These are phyloP conservation scores for Vicia faba DNA, from an alignment of 306 rosid species.

Conservation along the genomic window DNA sequence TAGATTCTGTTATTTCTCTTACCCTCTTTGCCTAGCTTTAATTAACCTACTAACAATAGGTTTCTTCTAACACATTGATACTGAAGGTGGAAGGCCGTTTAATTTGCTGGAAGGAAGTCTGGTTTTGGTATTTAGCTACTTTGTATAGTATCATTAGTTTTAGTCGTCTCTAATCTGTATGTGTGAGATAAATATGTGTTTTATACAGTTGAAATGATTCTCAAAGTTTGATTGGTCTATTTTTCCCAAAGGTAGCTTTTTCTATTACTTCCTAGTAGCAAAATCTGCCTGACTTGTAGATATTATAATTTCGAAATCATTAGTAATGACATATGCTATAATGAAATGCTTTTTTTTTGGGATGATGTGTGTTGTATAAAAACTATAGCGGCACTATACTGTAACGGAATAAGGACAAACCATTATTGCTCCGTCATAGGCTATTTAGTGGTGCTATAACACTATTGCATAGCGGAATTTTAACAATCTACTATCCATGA, in stretches of 20 bases:
- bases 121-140: neutral
- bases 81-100: neutral
- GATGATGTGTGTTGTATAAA: neutral
- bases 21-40: neutral
- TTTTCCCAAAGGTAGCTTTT: neutral
- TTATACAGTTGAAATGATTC: neutral
- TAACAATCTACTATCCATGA: too few relatives aligned
- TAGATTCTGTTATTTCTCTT: neutral
- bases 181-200: neutral
- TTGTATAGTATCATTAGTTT: neutral
- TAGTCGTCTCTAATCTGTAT: neutral
- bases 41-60: neutral
- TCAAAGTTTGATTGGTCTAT: neutral
- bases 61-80: neutral
- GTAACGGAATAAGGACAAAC: too few relatives aligned
- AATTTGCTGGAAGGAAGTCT: neutral
- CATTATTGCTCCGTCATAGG: too few relatives aligned
- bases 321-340: neutral
- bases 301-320: neutral
- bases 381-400: too few relatives aligned
- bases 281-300: neutral
- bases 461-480: too few relatives aligned
- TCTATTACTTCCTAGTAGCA: neutral
- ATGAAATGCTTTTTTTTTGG: neutral
- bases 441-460: too few relatives aligned